Evolutionary conservation across 805 yeast species (phyloP).

Genomic region (Suhomyces faveliae): DNA sequence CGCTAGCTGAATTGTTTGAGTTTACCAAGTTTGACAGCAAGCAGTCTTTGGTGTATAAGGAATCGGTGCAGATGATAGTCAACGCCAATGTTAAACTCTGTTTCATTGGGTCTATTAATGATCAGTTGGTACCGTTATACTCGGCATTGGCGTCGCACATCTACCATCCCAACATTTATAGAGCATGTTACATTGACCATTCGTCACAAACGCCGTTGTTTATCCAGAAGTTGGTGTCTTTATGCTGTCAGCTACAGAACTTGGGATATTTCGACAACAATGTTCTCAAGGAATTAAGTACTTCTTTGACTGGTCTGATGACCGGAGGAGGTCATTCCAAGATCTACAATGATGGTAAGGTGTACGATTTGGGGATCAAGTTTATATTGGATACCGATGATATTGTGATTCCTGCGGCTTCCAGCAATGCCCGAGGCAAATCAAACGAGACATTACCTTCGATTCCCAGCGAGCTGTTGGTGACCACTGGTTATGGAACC

Average conservation of each 20-base stretch:
- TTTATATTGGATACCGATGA: constrained; percentile 75
- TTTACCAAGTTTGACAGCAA: constrained; percentile 74
- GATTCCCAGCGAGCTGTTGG: constrained; percentile 6
- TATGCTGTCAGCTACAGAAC: constrained; percentile 73
- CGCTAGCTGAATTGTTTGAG: constrained; percentile 82
- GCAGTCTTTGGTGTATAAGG: constrained; percentile 69
- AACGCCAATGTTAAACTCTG: constrained; percentile 72
- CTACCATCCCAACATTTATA: constrained; percentile 83
- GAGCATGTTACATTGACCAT: constrained; percentile 88
- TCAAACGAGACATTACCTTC: not conserved
- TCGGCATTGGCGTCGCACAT: constrained; percentile 82
- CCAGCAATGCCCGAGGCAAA: not conserved
- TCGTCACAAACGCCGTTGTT: constrained; percentile 76
- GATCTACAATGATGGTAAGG: constrained; percentile 80
- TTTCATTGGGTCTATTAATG: constrained; percentile 87
- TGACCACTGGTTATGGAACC: constrained; percentile 20
- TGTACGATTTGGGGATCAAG: constrained; percentile 75
- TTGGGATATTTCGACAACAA: constrained; percentile 83
- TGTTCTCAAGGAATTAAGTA: constrained; percentile 78
- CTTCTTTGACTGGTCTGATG: constrained; percentile 73
- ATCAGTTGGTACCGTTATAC: constrained; percentile 90
- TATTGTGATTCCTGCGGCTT: constrained; percentile 38
- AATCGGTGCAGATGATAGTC: constrained; percentile 63
- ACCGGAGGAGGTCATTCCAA: constrained; percentile 96
- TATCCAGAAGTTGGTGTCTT: constrained; percentile 66